Percentiles rank a stretch among this genome's conserved stretches.
These are phyloP conservation scores for Pythium chondricola DNA, from an alignment of 352 stramenopile genomes.

Conservation along the genomic window DNA sequence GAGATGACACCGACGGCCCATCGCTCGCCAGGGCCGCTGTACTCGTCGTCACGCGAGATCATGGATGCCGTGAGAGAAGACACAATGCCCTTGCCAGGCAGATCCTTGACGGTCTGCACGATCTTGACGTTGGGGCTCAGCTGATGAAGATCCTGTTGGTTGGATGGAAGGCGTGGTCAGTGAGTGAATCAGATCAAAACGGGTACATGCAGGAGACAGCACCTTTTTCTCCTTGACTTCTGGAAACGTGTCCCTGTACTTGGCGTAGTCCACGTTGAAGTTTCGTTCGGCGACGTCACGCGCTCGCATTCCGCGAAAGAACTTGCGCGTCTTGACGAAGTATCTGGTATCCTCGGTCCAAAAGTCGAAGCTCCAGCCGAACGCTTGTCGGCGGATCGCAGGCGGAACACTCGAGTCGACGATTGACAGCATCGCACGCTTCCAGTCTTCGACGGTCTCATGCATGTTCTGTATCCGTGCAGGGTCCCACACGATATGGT, in stretches of 20 bases:
- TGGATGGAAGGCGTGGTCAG: too few species aligned
- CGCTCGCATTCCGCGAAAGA: slow-evolving; percentile 47
- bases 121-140: slow-evolving; percentile 32
- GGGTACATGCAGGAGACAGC: too few species aligned
- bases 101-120: slow-evolving; percentile 43
- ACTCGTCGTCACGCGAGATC: slow-evolving; percentile 31
- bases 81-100: slow-evolving; percentile 39
- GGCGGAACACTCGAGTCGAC: slow-evolving; percentile 26
- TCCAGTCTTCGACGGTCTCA: slow-evolving; percentile 25
- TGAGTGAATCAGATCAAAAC: too few species aligned
- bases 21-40: slow-evolving; percentile 26
- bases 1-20: slow-evolving; percentile 49
- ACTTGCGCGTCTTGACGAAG: slow-evolving; percentile 54
- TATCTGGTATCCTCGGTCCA: slow-evolving; percentile 46
- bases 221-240: slow-evolving; percentile 52
- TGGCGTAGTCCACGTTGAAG: slow-evolving; percentile 36
- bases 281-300: slow-evolving; percentile 48
- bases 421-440: slow-evolving; percentile 34
- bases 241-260: slow-evolving; percentile 61
- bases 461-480: slow-evolving; percentile 20
- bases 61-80: slow-evolving; percentile 46
- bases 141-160: slow-evolving; percentile 39
- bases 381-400: slow-evolving; percentile 38
- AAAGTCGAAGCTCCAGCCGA: slow-evolving; percentile 63
- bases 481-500: slow-evolving; percentile 13